A percentile compares a stretch with the other conserved stretches of the same genome.
phyloP scores from a whole-genome alignment of 768 basidiomycete species.

The Boletus reticulatus region DNA sequence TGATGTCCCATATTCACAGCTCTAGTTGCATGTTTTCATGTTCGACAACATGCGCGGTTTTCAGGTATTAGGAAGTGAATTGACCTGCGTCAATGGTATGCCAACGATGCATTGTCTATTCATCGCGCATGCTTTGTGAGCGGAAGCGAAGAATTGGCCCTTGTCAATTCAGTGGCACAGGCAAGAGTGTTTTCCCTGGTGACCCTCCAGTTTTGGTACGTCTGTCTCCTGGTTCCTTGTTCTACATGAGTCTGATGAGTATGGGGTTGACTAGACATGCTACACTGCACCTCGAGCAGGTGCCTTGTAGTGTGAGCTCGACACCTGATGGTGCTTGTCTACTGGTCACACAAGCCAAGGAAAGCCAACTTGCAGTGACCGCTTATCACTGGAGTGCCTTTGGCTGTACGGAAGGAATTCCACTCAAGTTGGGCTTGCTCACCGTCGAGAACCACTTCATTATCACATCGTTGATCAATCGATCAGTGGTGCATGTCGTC shows the following conservation, averaged over 20 bases:
- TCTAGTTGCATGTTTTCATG: slow-evolving; percentile 43
- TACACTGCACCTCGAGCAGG: slow-evolving; percentile 35
- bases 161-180: slow-evolving; percentile 44
- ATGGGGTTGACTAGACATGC: slow-evolving; percentile 38
- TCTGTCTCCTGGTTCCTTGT: background rate
- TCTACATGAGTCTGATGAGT: background rate
- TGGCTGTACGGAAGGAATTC: slow-evolving; percentile 48
- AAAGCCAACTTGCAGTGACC: slow-evolving; percentile 20
- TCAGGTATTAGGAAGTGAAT: slow-evolving; percentile 39
- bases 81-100: slow-evolving; percentile 45
- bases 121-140: slow-evolving; percentile 41
- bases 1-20: slow-evolving; percentile 13
- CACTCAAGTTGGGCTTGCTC: slow-evolving; percentile 33
- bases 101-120: slow-evolving; percentile 23
- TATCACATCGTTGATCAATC: slow-evolving; percentile 46
- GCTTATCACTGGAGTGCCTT: slow-evolving; percentile 59
- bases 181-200: slow-evolving; percentile 54
- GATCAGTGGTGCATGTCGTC: slow-evolving; percentile 43
- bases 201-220: slow-evolving; percentile 37
- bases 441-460: slow-evolving; percentile 19
- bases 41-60: slow-evolving; percentile 46
- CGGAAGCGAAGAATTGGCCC: slow-evolving; percentile 50
- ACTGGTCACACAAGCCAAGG: slow-evolving; percentile 30
- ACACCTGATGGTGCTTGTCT: slow-evolving; percentile 58
- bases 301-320: slow-evolving; percentile 35